A percentile compares a stretch with the other conserved stretches of the same genome.
These are phyloP conservation scores for Shiraia bambusicola DNA, from an alignment of 2,329 filamentous ascomycete species.

Conservation along the genomic window DNA sequence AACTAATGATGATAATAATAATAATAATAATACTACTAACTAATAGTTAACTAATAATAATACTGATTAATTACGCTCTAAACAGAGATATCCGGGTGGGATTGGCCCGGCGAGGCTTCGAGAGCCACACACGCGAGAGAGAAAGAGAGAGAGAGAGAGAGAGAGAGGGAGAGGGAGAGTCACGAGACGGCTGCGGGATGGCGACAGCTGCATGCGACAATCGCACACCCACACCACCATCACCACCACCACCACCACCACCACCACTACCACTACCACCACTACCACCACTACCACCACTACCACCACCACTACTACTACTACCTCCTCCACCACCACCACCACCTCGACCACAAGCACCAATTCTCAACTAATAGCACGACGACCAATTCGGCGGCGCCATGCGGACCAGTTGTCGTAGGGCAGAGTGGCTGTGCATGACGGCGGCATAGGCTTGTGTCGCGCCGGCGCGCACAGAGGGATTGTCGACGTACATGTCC, in stretches of 20 bases:
- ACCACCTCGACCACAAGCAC: too few species aligned
- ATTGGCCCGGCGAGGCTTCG: constrained; percentile 29
- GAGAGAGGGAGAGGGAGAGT: constrained; percentile 16
- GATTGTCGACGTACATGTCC: constrained; percentile 2
- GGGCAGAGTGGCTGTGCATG: constrained; percentile 41
- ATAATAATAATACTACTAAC: too few species aligned
- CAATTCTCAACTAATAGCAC: too few species aligned
- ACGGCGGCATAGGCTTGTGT: constrained; percentile 10
- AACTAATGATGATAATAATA: too few species aligned
- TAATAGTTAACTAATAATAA: constrained; percentile 21
- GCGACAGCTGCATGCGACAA: constrained; percentile 38
- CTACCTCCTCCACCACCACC: too few species aligned
- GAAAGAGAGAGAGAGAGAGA: constrained; percentile 22
- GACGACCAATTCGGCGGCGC: too few species aligned
- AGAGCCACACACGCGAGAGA: constrained; percentile 35
- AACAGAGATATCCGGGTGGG: too few species aligned
- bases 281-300: too few species aligned
- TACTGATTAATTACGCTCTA: too few species aligned
- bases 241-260: too few species aligned
- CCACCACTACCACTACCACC: too few species aligned
- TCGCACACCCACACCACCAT: constrained; percentile 32
- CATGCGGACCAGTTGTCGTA: constrained; percentile 32
- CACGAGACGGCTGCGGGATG: constrained; percentile 21
- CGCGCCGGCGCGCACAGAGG: constrained; percentile 14
- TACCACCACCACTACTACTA: too few species aligned